phyloP scores from a whole-genome alignment of 768 basidiomycete genomes.

The Tylopilus intermedius region DNA sequence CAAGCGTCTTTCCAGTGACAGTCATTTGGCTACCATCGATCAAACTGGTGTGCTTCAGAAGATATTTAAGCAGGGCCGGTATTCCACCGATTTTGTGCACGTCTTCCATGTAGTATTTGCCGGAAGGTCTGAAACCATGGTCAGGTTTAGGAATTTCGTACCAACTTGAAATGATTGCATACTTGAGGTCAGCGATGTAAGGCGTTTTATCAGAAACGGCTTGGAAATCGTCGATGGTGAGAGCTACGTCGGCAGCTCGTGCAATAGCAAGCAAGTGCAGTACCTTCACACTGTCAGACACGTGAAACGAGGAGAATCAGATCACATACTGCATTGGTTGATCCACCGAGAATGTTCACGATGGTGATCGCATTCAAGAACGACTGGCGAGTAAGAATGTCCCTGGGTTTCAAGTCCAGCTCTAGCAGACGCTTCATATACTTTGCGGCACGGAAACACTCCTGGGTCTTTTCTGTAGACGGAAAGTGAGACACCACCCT shows the following conservation, averaged over 20 bases:
- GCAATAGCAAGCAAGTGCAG: constrained; percentile 84
- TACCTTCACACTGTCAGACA: constrained; percentile 42
- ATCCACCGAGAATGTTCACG: constrained; percentile 77
- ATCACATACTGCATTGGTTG: constrained; percentile 72
- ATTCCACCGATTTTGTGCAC: constrained; percentile 82
- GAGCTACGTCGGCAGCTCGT: constrained; percentile 66
- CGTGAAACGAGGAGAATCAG: neutral
- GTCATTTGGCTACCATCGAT: constrained; percentile 83
- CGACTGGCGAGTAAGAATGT: constrained; percentile 62
- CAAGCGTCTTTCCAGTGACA: constrained; percentile 86
- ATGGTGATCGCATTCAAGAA: constrained; percentile 84
- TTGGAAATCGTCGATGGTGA: constrained; percentile 87
- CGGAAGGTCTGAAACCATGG: constrained; percentile 55
- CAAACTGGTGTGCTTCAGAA: constrained; percentile 70
- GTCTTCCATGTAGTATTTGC: constrained; percentile 87
- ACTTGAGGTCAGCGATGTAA: constrained; percentile 80
- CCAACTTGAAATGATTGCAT: constrained; percentile 19
- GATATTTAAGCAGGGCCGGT: constrained; percentile 79
- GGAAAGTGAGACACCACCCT: neutral
- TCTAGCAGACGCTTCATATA: constrained; percentile 73
- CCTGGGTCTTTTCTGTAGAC: constrained; percentile 67
- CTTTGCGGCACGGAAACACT: constrained; percentile 73
- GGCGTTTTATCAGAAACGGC: constrained; percentile 73
- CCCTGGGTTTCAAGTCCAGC: constrained; percentile 77
- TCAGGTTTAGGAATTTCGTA: constrained; percentile 1